Conservation (phyloP, 495 filamentous ascomycete species). For the Aspergillus bridgeri region DNA sequence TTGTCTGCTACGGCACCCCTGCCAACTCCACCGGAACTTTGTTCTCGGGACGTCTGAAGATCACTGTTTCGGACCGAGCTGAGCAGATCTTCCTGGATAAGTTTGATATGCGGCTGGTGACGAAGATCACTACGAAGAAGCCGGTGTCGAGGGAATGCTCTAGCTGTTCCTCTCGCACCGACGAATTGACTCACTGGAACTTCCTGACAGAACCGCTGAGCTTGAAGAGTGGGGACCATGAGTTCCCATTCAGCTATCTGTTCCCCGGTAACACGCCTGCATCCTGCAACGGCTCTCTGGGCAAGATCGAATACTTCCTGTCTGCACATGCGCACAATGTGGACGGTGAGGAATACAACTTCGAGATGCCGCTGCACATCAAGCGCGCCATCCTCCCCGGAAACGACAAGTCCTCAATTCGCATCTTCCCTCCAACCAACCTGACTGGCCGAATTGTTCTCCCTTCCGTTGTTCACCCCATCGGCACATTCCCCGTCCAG, state of each 20-base stretch:
- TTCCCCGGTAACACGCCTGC: slow-evolving; percentile 84
- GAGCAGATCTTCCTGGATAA: slow-evolving; percentile 58
- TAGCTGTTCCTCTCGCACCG: slow-evolving; percentile 66
- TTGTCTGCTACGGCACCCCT: slow-evolving; percentile 76
- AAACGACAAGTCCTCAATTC: slow-evolving; percentile 70
- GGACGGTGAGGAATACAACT: slow-evolving; percentile 60
- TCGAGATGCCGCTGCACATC: slow-evolving; percentile 62
- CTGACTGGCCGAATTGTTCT: slow-evolving; percentile 79
- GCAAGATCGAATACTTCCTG: slow-evolving; percentile 75
- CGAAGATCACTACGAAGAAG: slow-evolving; percentile 67
- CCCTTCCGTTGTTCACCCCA: slow-evolving; percentile 79
- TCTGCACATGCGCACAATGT: slow-evolving; percentile 61
- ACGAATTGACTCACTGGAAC: slow-evolving; percentile 72
- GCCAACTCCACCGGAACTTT: slow-evolving; percentile 79
- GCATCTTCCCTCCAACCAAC: slow-evolving; percentile 94
- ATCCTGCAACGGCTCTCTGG: slow-evolving; percentile 68
- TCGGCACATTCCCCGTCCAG: slow-evolving; percentile 74
- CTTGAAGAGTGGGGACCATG: slow-evolving; percentile 63
- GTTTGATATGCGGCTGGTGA: slow-evolving; percentile 66
- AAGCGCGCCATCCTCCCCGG: slow-evolving; percentile 75
- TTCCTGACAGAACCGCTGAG: slow-evolving; percentile 66
- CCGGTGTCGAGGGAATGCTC: slow-evolving; percentile 74
- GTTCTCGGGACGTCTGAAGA: slow-evolving; percentile 76
- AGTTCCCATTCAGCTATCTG: slow-evolving; percentile 89
- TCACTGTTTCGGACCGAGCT: slow-evolving; percentile 60